phyloP scores from a whole-genome alignment of 441 rosid genomes.

The Gossypium schwendimanii region DNA sequence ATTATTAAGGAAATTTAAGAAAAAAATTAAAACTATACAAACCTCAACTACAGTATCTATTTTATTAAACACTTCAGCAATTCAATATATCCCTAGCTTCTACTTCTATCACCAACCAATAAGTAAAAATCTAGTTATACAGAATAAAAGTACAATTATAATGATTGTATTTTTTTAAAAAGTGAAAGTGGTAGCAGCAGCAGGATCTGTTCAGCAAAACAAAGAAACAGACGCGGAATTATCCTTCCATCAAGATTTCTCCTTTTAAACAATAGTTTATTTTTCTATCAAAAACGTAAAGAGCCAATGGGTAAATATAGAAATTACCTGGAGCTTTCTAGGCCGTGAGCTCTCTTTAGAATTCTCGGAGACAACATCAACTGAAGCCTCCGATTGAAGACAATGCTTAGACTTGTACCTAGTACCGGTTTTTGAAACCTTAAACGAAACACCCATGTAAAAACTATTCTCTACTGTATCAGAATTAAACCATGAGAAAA shows the following conservation, averaged over 20 bases:
- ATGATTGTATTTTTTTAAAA: not conserved
- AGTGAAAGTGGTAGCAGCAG: not conserved
- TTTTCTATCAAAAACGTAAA: not conserved
- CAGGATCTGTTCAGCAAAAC: slow-evolving; percentile 5
- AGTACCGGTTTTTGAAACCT: slow-evolving; percentile 64
- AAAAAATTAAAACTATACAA: not conserved
- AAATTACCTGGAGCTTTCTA: slow-evolving; percentile 42
- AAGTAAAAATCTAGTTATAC: not conserved
- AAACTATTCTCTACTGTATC: not conserved
- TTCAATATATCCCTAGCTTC: not conserved
- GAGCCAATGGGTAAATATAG: not conserved
- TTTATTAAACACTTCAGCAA: not conserved
- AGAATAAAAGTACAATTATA: not conserved
- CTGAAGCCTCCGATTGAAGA: slow-evolving; percentile 31
- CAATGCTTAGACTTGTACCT: slow-evolving; percentile 52
- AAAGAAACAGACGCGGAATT: not conserved
- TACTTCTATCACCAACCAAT: not conserved
- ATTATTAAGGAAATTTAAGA: not conserved
- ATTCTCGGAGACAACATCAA: slow-evolving; percentile 31
- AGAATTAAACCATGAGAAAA: not conserved
- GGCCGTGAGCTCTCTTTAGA: slow-evolving; percentile 30
- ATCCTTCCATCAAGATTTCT: not conserved
- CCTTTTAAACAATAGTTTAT: not conserved
- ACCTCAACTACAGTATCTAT: not conserved
- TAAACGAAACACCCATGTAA: slow-evolving; percentile 78